Evolutionary conservation across 1,284 basidiomycete species (phyloP).

Genomic region (Bondarzewia mesenterica): DNA sequence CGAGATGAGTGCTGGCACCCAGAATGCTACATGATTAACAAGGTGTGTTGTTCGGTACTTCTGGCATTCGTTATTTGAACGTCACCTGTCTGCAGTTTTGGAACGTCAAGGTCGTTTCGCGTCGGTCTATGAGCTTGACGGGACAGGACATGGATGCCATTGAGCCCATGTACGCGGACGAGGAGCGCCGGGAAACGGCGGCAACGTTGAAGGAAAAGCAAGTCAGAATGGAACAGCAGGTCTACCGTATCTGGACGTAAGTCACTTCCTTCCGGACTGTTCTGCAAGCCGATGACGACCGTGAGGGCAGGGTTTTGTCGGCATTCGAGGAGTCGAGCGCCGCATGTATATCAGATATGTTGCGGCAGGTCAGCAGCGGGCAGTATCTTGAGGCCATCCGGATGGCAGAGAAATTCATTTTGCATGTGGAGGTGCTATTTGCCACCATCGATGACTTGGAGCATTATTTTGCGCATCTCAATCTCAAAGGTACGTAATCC

Average conservation of each 20-base stretch:
- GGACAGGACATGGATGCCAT: conserved; percentile 40
- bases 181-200: conserved; percentile 78
- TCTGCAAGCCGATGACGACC: not conserved
- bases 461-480: conserved; percentile 76
- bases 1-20: conserved; percentile 99
- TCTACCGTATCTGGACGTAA: conserved; percentile 97
- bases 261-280: conserved; percentile 13
- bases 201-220: conserved; percentile 88
- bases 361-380: conserved; percentile 93
- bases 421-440: conserved; percentile 97
- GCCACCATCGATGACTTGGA: conserved; percentile 97
- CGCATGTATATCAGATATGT: conserved; percentile 99
- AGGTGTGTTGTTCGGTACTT: conserved; percentile 44
- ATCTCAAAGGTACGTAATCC: conserved; percentile 67
- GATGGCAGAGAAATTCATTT: conserved; percentile 97
- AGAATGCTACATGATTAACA: conserved; percentile 99
- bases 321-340: conserved; percentile 98
- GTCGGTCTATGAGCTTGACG: conserved; percentile 50
- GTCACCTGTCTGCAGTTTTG: conserved; percentile 63
- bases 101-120: conserved; percentile 94
- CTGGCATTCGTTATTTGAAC: not conserved
- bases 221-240: conserved; percentile 92
- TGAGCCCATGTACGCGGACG: conserved; percentile 54
- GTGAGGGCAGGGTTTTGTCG: conserved; percentile 74
- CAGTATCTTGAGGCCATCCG: conserved; percentile 94